Evolutionary conservation across 495 filamentous ascomycete species (phyloP).

Genomic region (Chaetomidium leptoderma): DNA sequence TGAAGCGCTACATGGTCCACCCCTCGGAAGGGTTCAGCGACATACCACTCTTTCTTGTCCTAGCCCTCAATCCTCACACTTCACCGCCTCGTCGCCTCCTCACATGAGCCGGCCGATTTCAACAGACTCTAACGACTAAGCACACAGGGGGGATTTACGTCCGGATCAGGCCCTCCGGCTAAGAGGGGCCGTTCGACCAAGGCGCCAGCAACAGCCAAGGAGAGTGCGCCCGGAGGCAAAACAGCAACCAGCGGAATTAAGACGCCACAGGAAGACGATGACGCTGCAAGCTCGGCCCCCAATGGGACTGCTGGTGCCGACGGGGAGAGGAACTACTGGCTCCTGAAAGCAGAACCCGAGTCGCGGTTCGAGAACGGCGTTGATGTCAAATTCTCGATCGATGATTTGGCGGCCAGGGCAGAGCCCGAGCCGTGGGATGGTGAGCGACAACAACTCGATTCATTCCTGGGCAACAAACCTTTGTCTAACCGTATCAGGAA

Average conservation of each 20-base stretch:
- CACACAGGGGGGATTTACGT: neutral
- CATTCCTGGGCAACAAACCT: neutral
- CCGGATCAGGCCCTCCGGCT: conserved; percentile 7
- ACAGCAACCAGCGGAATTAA: no score
- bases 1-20: no score
- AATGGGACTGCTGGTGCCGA: neutral
- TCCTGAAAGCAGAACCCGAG: conserved; percentile 94
- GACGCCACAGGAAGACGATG: neutral
- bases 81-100: no score
- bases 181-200: conserved; percentile 5
- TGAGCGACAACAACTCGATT: conserved; percentile 24
- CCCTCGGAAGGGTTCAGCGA: no score
- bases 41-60: no score
- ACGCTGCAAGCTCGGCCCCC: neutral
- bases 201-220: neutral
- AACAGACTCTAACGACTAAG: no score
- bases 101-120: no score
- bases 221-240: no score
- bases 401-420: conserved; percentile 67
- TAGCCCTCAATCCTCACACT: neutral
- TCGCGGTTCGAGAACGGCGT: conserved; percentile 78
- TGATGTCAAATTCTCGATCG: conserved; percentile 91
- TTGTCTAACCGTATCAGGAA: conserved; percentile 32
- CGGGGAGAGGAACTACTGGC: conserved; percentile 63
- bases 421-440: conserved; percentile 89